These are phyloP conservation scores for Cutaneotrichosporon cavernicola DNA, from an alignment of 1,284 basidiomycete species.

Conservation along the genomic window DNA sequence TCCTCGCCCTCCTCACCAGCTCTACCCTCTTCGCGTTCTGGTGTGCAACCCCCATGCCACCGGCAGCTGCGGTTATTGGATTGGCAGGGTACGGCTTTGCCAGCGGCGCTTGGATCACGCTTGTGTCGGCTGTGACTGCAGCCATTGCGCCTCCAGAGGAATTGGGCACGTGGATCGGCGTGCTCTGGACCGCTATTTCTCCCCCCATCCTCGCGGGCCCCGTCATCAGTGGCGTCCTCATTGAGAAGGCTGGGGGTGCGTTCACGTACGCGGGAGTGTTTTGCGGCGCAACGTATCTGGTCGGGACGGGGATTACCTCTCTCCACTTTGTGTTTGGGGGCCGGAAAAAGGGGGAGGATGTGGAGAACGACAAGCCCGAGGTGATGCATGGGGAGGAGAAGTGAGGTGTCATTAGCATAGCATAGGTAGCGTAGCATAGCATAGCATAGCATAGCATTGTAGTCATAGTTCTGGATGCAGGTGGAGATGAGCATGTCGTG, in stretches of 20 bases:
- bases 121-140: conserved; percentile 43
- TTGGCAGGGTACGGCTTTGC: conserved; percentile 40
- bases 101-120: conserved; percentile 45
- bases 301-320: conserved; percentile 29
- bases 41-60: conserved; percentile 25
- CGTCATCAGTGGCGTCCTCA: conserved; percentile 38
- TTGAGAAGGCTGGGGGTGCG: conserved; percentile 21
- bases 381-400: not conserved
- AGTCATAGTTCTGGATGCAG: no score
- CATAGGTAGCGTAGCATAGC: no score
- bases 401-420: not conserved
- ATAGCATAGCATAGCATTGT: no score
- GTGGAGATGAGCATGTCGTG: no score
- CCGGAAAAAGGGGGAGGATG: not conserved
- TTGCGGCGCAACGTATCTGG: conserved; percentile 33
- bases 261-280: conserved; percentile 42
- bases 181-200: conserved; percentile 42
- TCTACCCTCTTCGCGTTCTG: conserved; percentile 29
- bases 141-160: conserved; percentile 41
- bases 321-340: conserved; percentile 4
- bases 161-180: conserved; percentile 47
- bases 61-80: conserved; percentile 31
- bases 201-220: conserved; percentile 44
- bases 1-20: conserved; percentile 20
- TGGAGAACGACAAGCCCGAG: not conserved